Percentiles rank a stretch among this genome's conserved stretches.
Conservation (phyloP, 257 asterid genomes). For the Henckelia pumila region DNA sequence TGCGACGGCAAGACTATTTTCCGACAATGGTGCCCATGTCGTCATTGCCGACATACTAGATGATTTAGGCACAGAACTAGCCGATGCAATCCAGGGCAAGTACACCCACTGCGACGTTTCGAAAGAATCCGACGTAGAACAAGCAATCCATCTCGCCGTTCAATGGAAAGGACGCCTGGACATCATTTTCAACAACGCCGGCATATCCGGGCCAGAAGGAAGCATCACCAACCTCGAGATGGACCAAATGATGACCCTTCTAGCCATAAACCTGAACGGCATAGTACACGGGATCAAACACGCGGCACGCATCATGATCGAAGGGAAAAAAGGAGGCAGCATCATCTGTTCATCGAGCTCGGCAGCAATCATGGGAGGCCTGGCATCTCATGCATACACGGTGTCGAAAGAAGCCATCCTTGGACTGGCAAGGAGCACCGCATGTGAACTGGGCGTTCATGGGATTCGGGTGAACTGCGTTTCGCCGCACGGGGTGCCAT, state of each 20-base stretch:
- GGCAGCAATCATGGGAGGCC: slow-evolving; percentile 75
- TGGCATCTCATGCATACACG: slow-evolving; percentile 76
- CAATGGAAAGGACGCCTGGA: slow-evolving; percentile 69
- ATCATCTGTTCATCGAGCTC: slow-evolving; percentile 85
- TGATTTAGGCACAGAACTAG: slow-evolving; percentile 43
- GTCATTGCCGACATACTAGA: slow-evolving; percentile 70
- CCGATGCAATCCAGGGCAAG: slow-evolving; percentile 46
- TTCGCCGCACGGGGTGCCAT: slow-evolving; percentile 79
- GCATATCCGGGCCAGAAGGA: slow-evolving; percentile 66
- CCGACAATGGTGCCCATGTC: slow-evolving; percentile 59
- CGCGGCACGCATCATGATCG: slow-evolving; percentile 71
- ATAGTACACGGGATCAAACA: slow-evolving; percentile 76
- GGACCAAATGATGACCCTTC: slow-evolving; percentile 37
- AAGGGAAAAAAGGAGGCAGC: slow-evolving; percentile 38
- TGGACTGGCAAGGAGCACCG: slow-evolving; percentile 63
- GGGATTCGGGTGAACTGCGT: slow-evolving; percentile 79
- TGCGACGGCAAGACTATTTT: slow-evolving; percentile 59
- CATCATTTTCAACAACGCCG: slow-evolving; percentile 85
- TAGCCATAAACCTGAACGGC: slow-evolving; percentile 62
- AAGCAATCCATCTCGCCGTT: slow-evolving; percentile 43
- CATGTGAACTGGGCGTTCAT: slow-evolving; percentile 70
- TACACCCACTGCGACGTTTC: slow-evolving; percentile 72
- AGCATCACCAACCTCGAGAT: slow-evolving; percentile 64
- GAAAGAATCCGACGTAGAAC: slow-evolving; percentile 50
- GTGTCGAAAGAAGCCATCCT: slow-evolving; percentile 69